These are phyloP conservation scores for Tylopilus sp. DNA, from an alignment of 1,284 basidiomycete genomes.

Conservation along the genomic window DNA sequence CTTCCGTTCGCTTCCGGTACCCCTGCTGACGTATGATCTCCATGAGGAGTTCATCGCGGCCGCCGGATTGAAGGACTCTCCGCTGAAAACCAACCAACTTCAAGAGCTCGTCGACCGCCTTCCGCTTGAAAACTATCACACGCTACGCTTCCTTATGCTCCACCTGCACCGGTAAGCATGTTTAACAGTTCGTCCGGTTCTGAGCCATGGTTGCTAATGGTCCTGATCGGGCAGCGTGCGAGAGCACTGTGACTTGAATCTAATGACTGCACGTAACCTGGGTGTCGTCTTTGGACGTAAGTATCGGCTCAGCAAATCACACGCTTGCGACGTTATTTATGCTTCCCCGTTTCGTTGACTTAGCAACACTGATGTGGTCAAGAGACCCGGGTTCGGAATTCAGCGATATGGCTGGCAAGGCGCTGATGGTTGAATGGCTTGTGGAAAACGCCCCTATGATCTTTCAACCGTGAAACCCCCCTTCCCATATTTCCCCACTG, in stretches of 20 bases:
- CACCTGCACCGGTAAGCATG: slow-evolving; percentile 76
- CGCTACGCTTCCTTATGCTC: slow-evolving; percentile 77
- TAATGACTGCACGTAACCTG: slow-evolving; percentile 94
- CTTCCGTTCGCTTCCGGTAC: slow-evolving; percentile 88
- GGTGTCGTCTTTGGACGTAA: slow-evolving; percentile 99
- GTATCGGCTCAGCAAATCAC: slow-evolving; percentile 35
- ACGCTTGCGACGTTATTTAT: slow-evolving; percentile 11
- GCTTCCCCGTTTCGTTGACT: slow-evolving; percentile 5
- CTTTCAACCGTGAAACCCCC: slow-evolving; percentile 36
- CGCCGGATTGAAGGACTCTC: slow-evolving; percentile 64
- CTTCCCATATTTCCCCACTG: not conserved
- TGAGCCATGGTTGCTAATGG: slow-evolving; percentile 3
- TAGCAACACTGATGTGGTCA: slow-evolving; percentile 93
- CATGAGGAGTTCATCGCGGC: slow-evolving; percentile 88
- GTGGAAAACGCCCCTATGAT: slow-evolving; percentile 80
- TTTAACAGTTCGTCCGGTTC: not conserved
- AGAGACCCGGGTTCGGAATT: slow-evolving; percentile 86
- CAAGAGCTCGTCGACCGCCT: slow-evolving; percentile 73
- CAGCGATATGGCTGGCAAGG: slow-evolving; percentile 95
- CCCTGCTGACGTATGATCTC: slow-evolving; percentile 86
- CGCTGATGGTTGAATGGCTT: slow-evolving; percentile 87
- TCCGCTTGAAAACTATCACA: slow-evolving; percentile 85
- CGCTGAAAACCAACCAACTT: slow-evolving; percentile 59
- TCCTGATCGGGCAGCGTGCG: slow-evolving; percentile 52
- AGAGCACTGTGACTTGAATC: slow-evolving; percentile 68